phyloP scores from a whole-genome alignment of 176 grass and related monocot species.

The Panicum miliaceum region DNA sequence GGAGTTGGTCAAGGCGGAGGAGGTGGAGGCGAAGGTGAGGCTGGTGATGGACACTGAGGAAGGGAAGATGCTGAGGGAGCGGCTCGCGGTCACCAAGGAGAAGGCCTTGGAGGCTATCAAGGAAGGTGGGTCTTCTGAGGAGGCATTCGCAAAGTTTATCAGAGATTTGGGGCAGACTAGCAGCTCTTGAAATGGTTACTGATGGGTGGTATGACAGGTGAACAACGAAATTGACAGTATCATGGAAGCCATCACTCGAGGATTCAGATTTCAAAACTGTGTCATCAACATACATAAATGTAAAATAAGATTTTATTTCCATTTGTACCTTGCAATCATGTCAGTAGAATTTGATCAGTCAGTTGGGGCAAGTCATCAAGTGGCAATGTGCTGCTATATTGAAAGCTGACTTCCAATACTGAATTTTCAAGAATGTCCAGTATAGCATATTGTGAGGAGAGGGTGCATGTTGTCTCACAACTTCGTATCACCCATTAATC shows the following conservation, averaged over 20 bases:
- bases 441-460: too few species aligned
- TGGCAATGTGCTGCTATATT: too few species aligned
- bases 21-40: background rate
- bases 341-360: background rate
- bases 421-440: background rate
- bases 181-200: background rate
- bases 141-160: background rate
- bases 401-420: background rate
- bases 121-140: background rate
- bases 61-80: background rate
- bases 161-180: background rate
- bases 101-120: background rate
- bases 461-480: too few species aligned
- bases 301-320: too few species aligned
- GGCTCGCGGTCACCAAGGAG: background rate
- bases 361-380: too few species aligned
- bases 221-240: background rate
- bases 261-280: background rate
- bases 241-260: background rate
- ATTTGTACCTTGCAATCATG: background rate
- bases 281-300: background rate
- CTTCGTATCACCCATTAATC: too few species aligned
- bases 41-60: background rate
- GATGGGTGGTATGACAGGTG: background rate
- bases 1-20: background rate